Conservation (phyloP, 2,329 filamentous ascomycete genomes). For the Apiospora aurea region DNA sequence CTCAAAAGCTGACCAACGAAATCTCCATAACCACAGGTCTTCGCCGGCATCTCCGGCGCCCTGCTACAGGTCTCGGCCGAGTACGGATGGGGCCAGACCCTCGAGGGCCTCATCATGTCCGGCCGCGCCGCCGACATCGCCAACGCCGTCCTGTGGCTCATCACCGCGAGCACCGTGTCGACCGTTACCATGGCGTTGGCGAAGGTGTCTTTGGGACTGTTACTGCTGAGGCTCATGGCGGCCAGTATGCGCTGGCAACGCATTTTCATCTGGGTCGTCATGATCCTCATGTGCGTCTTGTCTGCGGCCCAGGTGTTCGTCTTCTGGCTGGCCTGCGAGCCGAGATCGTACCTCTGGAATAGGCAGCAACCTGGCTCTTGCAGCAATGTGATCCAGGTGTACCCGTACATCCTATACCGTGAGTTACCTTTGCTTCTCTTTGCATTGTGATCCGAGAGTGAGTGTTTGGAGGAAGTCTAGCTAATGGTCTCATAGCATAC, state of each 20-base stretch:
- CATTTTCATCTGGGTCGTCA: neutral
- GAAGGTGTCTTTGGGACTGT: neutral
- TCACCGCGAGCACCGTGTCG: neutral
- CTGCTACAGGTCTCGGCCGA: neutral
- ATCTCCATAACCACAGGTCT: neutral
- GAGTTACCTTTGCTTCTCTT: too few species aligned
- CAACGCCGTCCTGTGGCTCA: neutral
- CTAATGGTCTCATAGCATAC: too few species aligned
- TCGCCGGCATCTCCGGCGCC: neutral
- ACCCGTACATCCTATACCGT: neutral
- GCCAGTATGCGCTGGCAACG: neutral
- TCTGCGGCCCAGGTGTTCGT: neutral
- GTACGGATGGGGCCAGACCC: neutral
- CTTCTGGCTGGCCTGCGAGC: neutral
- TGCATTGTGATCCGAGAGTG: too few species aligned
- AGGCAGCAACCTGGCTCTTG: neutral
- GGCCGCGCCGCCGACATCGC: conserved; percentile 1
- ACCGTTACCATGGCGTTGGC: neutral
- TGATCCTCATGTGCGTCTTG: neutral
- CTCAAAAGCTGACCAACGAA: neutral
- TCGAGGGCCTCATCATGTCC: neutral
- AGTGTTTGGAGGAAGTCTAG: too few species aligned
- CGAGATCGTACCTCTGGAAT: neutral
- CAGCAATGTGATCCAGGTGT: neutral
- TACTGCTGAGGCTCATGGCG: neutral